Conservation (phyloP, 2,329 filamentous ascomycete genomes). For the Amauroascus niger region DNA sequence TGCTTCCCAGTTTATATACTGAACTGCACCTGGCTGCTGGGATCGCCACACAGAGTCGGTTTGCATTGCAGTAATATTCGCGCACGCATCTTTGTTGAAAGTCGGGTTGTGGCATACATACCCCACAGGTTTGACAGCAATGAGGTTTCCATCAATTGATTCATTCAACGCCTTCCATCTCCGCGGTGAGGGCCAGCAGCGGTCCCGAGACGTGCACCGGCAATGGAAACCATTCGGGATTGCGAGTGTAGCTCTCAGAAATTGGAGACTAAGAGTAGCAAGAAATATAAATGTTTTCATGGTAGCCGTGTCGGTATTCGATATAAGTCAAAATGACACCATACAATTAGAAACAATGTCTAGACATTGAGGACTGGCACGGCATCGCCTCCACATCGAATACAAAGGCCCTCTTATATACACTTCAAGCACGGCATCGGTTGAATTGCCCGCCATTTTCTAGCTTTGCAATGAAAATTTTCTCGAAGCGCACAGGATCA, state of each 20-base stretch:
- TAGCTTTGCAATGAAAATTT: too few relatives aligned
- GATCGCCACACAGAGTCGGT: conserved; percentile 30
- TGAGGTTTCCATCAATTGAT: conserved; percentile 43
- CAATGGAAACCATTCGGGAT: conserved; percentile 15
- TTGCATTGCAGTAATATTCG: conserved; percentile 18
- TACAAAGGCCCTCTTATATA: neutral
- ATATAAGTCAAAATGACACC: neutral
- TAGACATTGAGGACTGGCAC: neutral
- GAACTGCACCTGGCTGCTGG: conserved; percentile 29
- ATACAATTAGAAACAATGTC: neutral
- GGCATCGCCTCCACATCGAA: neutral
- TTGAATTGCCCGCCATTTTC: too few relatives aligned
- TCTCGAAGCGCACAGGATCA: too few relatives aligned
- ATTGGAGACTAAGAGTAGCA: neutral
- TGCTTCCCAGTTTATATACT: conserved; percentile 34
- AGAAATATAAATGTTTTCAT: conserved; percentile 2
- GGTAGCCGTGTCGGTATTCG: neutral
- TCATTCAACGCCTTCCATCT: conserved; percentile 46
- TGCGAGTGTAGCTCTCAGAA: conserved; percentile 5
- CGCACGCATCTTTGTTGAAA: conserved; percentile 42
- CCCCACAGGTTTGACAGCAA: conserved; percentile 46
- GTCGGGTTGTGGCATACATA: conserved; percentile 43
- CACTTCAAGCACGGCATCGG: too few relatives aligned
- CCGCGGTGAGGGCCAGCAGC: conserved; percentile 42
- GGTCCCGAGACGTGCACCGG: conserved; percentile 44